phyloP scores from a whole-genome alignment of 371 early-diverging fungal genomes.

The Mortierella sp. region DNA sequence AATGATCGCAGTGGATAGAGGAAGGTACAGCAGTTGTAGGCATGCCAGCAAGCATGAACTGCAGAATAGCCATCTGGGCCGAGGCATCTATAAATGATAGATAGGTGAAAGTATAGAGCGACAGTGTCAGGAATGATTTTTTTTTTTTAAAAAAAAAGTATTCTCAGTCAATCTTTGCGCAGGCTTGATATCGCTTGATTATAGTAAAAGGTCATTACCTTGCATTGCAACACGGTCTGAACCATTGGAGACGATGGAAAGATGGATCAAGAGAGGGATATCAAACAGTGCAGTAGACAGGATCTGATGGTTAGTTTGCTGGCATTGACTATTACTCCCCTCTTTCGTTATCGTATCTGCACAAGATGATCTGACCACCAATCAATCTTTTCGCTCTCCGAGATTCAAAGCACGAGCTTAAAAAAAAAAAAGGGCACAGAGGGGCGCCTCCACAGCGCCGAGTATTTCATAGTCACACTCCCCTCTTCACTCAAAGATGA shows the following conservation, averaged over 20 bases:
- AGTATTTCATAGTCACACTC: too few relatives aligned
- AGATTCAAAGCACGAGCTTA: slow-evolving; percentile 7
- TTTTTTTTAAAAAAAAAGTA: too few relatives aligned
- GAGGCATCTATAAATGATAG: slow-evolving; percentile 80
- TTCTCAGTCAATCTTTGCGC: background rate
- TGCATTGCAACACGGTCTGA: slow-evolving; percentile 85
- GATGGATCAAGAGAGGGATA: background rate
- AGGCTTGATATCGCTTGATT: background rate
- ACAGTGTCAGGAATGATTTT: background rate
- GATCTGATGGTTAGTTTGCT: too few relatives aligned
- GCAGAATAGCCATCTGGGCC: slow-evolving; percentile 91
- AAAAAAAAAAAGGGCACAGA: too few relatives aligned
- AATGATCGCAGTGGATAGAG: slow-evolving; percentile 94
- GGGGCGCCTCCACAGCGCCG: too few relatives aligned
- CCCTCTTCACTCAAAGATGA: too few relatives aligned
- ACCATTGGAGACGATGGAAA: slow-evolving; percentile 1
- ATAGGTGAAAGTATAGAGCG: background rate
- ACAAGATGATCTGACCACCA: background rate
- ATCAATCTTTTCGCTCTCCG: background rate
- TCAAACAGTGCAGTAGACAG: background rate
- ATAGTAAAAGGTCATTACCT: slow-evolving; percentile 50
- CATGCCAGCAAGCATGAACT: slow-evolving; percentile 93
- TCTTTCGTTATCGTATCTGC: slow-evolving; percentile 6
- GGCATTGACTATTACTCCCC: background rate
- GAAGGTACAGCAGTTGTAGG: slow-evolving; percentile 88